Percentiles rank a stretch among this genome's conserved stretches.
Conservation (phyloP, 1,139 yeast species). For the Arxiozyma telluris region DNA sequence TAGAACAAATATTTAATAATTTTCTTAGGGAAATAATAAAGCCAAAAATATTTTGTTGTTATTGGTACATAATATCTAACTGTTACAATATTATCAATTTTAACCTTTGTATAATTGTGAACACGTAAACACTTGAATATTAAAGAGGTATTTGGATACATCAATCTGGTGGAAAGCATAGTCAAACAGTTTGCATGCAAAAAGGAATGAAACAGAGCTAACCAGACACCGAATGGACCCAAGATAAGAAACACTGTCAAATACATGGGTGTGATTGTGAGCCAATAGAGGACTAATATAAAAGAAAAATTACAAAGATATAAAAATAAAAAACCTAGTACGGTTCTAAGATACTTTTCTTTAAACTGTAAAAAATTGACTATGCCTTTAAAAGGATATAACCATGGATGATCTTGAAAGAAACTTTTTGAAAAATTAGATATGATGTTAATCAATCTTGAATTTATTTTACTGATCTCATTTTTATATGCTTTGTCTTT, state of each 20-base stretch:
- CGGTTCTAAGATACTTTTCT: constrained; percentile 12
- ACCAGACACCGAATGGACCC: constrained; percentile 25
- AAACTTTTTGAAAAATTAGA: constrained; percentile 20
- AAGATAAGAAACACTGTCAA: constrained; percentile 22
- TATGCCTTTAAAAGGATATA: constrained; percentile 23
- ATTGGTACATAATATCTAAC: constrained; percentile 25
- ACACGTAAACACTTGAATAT: constrained; percentile 12
- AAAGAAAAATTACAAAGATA: constrained; percentile 18
- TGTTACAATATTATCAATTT: constrained; percentile 11
- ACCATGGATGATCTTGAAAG: constrained; percentile 17
- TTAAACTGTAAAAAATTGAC: constrained; percentile 13
- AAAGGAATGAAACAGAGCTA: constrained; percentile 25
- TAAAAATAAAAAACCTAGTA: constrained; percentile 10
- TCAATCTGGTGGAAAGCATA: constrained; percentile 26
- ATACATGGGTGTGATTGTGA: constrained; percentile 27
- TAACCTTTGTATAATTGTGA: constrained; percentile 9
- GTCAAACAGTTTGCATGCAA: constrained; percentile 26
- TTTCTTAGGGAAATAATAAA: constrained; percentile 24
- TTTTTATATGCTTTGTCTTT: constrained; percentile 11
- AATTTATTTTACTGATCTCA: constrained; percentile 5
- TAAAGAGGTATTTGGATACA: constrained; percentile 17
- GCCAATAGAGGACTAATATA: constrained; percentile 22
- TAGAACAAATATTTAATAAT: constrained; percentile 16
- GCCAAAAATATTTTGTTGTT: constrained; percentile 23
- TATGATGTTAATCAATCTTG: not conserved